phyloP scores from a whole-genome alignment of 345 rosid genomes.

The Populus nigra region DNA sequence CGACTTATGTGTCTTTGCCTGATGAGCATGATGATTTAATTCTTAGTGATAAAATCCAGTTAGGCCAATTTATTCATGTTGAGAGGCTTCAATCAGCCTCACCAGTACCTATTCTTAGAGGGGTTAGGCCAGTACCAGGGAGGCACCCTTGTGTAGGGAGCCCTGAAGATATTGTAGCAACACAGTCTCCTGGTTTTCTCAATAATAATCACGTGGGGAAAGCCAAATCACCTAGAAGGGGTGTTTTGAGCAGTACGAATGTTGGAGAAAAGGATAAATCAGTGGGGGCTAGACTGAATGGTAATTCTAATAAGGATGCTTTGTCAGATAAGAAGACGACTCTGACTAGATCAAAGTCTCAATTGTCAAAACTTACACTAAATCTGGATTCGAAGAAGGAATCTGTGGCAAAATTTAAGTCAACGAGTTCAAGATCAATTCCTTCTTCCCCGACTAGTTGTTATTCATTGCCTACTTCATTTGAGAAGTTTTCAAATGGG shows the following conservation, averaged over 20 bases:
- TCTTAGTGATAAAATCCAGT: slow-evolving; percentile 86
- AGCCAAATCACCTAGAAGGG: slow-evolving; percentile 41
- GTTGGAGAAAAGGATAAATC: slow-evolving; percentile 51
- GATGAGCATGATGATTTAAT: slow-evolving; percentile 95
- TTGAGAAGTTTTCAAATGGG: slow-evolving; percentile 81
- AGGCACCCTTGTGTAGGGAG: slow-evolving; percentile 92
- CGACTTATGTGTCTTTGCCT: slow-evolving; percentile 88
- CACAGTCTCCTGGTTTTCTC: slow-evolving; percentile 72
- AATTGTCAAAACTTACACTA: slow-evolving; percentile 40
- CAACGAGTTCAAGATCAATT: slow-evolving; percentile 63
- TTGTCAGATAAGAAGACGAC: slow-evolving; percentile 37
- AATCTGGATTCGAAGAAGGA: slow-evolving; percentile 63
- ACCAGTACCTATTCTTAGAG: slow-evolving; percentile 85
- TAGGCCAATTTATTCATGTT: slow-evolving; percentile 95
- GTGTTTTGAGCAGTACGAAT: slow-evolving; percentile 20
- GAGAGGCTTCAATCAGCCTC: slow-evolving; percentile 89
- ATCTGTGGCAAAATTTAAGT: slow-evolving; percentile 47
- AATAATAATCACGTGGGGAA: slow-evolving; percentile 43
- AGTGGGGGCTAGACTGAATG: slow-evolving; percentile 43
- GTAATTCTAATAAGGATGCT: slow-evolving; percentile 48
- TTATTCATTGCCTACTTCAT: slow-evolving; percentile 78
- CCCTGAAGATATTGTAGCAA: slow-evolving; percentile 94
- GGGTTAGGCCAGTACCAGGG: slow-evolving; percentile 96
- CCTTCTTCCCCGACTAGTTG: slow-evolving; percentile 90
- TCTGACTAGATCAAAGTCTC: slow-evolving; percentile 56